A percentile compares a stretch with the other conserved stretches of the same genome.
These are phyloP conservation scores for Pyricularia pennisetigena DNA, from an alignment of 2,329 filamentous ascomycete genomes.

Conservation along the genomic window DNA sequence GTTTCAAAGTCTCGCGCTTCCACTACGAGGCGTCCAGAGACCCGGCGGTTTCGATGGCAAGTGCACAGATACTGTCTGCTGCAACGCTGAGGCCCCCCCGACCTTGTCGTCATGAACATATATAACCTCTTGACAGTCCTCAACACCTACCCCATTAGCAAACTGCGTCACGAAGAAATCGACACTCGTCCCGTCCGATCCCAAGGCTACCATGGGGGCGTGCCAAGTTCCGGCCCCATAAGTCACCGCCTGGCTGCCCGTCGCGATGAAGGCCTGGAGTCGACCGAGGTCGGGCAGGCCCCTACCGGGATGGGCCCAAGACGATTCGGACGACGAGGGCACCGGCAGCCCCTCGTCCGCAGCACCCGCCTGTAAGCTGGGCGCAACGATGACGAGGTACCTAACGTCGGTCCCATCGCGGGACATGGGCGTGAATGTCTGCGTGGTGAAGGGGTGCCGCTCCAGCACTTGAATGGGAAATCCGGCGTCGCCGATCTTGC, in stretches of 20 bases:
- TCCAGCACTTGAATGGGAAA: conserved; percentile 72
- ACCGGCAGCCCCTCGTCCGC: conserved; percentile 28
- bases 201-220: conserved; percentile 88
- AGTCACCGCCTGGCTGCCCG: conserved; percentile 73
- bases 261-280: conserved; percentile 70
- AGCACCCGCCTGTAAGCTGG: conserved; percentile 40
- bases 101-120: background rate
- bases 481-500: conserved; percentile 29
- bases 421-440: conserved; percentile 78
- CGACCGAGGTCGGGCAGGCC: conserved; percentile 64
- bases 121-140: conserved; percentile 80
- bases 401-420: conserved; percentile 27
- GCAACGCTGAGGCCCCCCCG: background rate
- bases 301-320: conserved; percentile 31
- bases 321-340: conserved; percentile 17
- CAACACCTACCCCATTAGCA: conserved; percentile 67
- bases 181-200: conserved; percentile 44
- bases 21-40: background rate
- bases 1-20: background rate
- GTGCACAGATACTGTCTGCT: background rate
- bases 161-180: conserved; percentile 90
- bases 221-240: conserved; percentile 92
- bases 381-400: conserved; percentile 86
- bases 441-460: conserved; percentile 85
- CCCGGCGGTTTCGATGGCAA: background rate